phyloP scores from a whole-genome alignment of 164 flowering plant species.

The Aristolochia fimbriata region DNA sequence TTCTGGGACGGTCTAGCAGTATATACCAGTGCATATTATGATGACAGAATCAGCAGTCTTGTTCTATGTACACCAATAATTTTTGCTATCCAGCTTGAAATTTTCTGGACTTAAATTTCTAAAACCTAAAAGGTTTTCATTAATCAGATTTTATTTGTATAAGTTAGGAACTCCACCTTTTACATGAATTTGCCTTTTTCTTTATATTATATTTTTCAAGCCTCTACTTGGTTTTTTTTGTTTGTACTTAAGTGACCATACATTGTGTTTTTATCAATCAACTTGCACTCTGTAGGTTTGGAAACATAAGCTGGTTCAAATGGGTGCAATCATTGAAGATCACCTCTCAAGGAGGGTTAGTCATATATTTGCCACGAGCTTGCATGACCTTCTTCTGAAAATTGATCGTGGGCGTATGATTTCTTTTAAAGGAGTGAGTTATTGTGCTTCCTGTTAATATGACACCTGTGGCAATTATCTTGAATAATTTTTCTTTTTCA shows the following conservation, averaged over 20 bases:
- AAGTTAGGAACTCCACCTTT: not conserved
- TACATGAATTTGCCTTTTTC: not conserved
- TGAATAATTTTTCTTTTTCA: not conserved
- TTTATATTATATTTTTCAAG: not conserved
- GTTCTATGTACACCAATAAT: too few species aligned
- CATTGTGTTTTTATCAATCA: too few species aligned
- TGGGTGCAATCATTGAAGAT: constrained; percentile 69
- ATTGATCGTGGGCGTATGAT: constrained; percentile 26
- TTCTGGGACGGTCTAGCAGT: too few species aligned
- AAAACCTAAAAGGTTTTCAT: not conserved
- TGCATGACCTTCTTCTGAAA: constrained; percentile 31
- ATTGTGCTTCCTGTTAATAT: not conserved
- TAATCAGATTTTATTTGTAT: not conserved
- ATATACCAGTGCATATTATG: too few species aligned
- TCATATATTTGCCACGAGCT: constrained; percentile 56
- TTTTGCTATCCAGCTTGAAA: not conserved
- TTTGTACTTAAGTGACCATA: too few species aligned
- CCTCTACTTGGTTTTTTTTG: not conserved
- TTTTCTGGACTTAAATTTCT: not conserved
- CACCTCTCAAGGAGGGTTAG: constrained; percentile 45
- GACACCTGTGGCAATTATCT: not conserved
- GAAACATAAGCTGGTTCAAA: constrained; percentile 76
- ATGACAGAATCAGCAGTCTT: too few species aligned
- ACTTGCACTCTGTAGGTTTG: constrained; percentile 47
- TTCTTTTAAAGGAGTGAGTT: constrained; percentile 58